phyloP scores from a whole-genome alignment of 176 grass and related monocot species.

The Saccharum officinarum region DNA sequence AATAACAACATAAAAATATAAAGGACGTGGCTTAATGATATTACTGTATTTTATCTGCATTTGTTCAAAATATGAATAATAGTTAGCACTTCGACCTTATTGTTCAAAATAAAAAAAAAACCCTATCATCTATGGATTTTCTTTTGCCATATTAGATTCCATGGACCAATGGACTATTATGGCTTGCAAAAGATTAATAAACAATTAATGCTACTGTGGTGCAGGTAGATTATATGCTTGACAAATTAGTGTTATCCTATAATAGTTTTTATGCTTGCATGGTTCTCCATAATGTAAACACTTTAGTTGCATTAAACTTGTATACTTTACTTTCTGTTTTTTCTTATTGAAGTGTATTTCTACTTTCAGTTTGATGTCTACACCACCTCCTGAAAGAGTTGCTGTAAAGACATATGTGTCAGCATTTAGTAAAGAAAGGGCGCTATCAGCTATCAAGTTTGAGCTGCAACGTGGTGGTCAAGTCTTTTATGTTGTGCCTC shows the following conservation, averaged over 20 bases:
- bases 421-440: slow-evolving; percentile 80
- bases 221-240: background rate
- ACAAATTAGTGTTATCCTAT: background rate
- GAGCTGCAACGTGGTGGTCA: slow-evolving; percentile 87
- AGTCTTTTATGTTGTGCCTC: slow-evolving; percentile 98
- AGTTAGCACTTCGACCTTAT: background rate
- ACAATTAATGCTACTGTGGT: background rate
- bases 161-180: background rate
- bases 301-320: slow-evolving; percentile 14
- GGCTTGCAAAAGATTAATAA: slow-evolving; percentile 6
- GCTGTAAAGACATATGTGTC: slow-evolving; percentile 83
- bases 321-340: background rate
- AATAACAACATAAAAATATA: slow-evolving; percentile 19
- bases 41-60: background rate
- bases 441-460: slow-evolving; percentile 77
- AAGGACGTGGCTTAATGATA: background rate
- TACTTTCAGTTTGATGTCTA: slow-evolving; percentile 88
- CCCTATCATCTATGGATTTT: background rate
- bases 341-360: slow-evolving; percentile 22
- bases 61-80: background rate
- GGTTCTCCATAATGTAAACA: slow-evolving; percentile 19
- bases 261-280: slow-evolving; percentile 2
- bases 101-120: background rate
- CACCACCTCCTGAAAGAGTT: slow-evolving; percentile 92
- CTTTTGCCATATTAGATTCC: background rate